phyloP scores from a whole-genome alignment of 1,284 basidiomycete genomes.

The Ustilago trichophora region DNA sequence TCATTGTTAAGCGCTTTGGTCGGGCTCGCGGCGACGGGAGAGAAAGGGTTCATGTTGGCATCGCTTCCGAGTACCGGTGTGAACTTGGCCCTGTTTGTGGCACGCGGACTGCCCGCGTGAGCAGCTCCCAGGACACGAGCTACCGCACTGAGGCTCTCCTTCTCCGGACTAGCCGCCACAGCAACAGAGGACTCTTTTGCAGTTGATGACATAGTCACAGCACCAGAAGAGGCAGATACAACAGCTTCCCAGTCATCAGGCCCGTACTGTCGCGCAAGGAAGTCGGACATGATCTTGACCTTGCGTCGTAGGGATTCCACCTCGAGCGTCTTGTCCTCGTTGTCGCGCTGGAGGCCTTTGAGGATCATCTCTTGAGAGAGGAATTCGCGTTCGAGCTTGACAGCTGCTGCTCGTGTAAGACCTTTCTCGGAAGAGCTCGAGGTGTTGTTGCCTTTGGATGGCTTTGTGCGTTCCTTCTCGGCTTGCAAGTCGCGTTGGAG shows the following conservation, averaged over 20 bases:
- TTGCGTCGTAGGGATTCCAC: slow-evolving; percentile 49
- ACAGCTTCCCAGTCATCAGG: slow-evolving; percentile 51
- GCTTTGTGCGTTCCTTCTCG: too few relatives aligned
- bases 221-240: slow-evolving; percentile 27
- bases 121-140: slow-evolving; percentile 24
- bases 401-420: slow-evolving; percentile 43
- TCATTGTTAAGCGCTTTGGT: slow-evolving; percentile 46
- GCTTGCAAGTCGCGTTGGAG: slow-evolving; percentile 30
- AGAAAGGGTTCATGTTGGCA: slow-evolving; percentile 24
- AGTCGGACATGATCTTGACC: slow-evolving; percentile 51
- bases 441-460: slow-evolving; percentile 8
- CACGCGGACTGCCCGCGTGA: slow-evolving; percentile 26
- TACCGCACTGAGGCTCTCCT: slow-evolving; percentile 37
- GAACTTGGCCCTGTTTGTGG: slow-evolving; percentile 14
- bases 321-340: slow-evolving; percentile 59
- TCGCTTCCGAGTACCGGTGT: slow-evolving; percentile 19
- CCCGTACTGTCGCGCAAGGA: slow-evolving; percentile 46
- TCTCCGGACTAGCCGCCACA: slow-evolving; percentile 16
- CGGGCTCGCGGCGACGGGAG: slow-evolving; percentile 15
- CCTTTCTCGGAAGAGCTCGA: slow-evolving; percentile 19
- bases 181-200: slow-evolving; percentile 1
- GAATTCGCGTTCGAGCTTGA: slow-evolving; percentile 58
- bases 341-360: slow-evolving; percentile 57
- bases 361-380: slow-evolving; percentile 58
- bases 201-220: background rate